phyloP scores from a whole-genome alignment of 331 rosid species.

The Telfairia occidentalis region DNA sequence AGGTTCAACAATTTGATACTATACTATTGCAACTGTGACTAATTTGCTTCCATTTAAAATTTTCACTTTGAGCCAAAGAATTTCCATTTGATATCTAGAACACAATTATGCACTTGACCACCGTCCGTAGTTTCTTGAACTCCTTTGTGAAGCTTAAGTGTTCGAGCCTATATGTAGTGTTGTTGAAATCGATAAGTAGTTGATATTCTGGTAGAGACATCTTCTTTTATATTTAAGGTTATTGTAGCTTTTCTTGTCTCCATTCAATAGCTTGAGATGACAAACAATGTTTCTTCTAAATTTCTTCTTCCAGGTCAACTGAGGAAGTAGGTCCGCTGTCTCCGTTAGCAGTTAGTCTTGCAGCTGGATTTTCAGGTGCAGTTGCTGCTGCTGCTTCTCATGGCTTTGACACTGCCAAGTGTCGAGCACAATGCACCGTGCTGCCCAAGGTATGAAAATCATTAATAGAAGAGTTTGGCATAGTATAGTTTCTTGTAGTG shows the following conservation, averaged over 20 bases:
- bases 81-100: neutral
- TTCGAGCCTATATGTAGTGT: neutral
- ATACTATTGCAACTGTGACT: neutral
- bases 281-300: neutral
- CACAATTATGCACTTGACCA: neutral
- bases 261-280: neutral
- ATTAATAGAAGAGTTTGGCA: neutral
- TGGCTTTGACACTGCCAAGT: conserved; percentile 76
- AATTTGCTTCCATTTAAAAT: neutral
- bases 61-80: neutral
- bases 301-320: conserved; percentile 40
- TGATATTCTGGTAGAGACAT: neutral
- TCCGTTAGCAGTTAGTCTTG: conserved; percentile 57
- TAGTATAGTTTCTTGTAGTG: neutral
- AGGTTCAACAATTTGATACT: conserved; percentile 37
- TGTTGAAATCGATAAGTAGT: neutral
- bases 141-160: neutral
- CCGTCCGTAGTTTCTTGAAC: neutral
- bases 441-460: conserved; percentile 54
- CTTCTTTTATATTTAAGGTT: neutral
- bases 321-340: conserved; percentile 66
- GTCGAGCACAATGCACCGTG: conserved; percentile 64
- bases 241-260: neutral
- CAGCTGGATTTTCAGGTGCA: conserved; percentile 83
- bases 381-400: conserved; percentile 94